Conservation (phyloP, 805 yeast species). For the Ascoidea rubescens region DNA sequence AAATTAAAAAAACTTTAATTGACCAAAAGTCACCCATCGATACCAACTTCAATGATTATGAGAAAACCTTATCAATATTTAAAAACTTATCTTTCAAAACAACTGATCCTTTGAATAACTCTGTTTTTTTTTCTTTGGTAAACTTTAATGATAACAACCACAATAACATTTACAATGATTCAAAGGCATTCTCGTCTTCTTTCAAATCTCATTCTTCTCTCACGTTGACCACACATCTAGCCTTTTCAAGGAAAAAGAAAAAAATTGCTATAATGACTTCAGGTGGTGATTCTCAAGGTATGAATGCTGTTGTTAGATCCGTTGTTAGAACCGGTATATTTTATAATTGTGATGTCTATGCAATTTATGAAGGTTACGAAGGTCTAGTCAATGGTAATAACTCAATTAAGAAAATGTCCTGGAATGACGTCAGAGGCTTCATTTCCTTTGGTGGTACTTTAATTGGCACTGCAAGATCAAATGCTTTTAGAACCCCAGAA, state of each 20-base stretch:
- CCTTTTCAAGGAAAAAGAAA: slow-evolving; percentile 15
- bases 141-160: no score
- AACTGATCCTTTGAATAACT: background rate
- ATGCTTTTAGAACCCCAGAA: slow-evolving; percentile 48
- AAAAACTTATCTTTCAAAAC: background rate
- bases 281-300: slow-evolving; percentile 76
- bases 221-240: no score
- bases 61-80: background rate
- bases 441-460: slow-evolving; percentile 60
- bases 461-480: slow-evolving; percentile 69
- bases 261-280: slow-evolving; percentile 69
- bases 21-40: no score
- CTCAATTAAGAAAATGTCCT: slow-evolving; percentile 43
- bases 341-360: slow-evolving; percentile 52
- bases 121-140: background rate
- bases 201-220: background rate
- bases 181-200: background rate
- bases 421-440: slow-evolving; percentile 68
- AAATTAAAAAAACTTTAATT: no score
- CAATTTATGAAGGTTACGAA: slow-evolving; percentile 60
- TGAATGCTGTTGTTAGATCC: slow-evolving; percentile 67
- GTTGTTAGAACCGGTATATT: slow-evolving; percentile 56
- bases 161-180: no score
- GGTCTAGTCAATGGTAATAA: slow-evolving; percentile 60
- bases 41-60: no score